Percentiles rank a stretch among this genome's conserved stretches.
These are phyloP conservation scores for Mycena haematopus DNA, from an alignment of 768 basidiomycete species.

Conservation along the genomic window DNA sequence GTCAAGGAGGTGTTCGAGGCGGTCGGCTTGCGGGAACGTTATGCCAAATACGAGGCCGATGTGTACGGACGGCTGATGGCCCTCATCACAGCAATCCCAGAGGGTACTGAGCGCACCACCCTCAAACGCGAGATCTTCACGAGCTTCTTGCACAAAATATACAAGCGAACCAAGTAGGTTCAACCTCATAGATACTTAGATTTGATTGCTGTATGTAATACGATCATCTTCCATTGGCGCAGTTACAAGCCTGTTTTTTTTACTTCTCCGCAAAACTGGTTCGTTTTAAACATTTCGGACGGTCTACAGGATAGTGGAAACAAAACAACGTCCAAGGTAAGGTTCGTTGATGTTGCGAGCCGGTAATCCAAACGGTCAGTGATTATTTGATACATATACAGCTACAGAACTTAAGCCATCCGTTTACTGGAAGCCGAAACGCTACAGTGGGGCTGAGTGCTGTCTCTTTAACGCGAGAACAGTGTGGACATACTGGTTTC, in stretches of 20 bases:
- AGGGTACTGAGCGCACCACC: slow-evolving; percentile 50
- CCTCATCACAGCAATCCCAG: slow-evolving; percentile 78
- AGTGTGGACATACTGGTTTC: slow-evolving; percentile 67
- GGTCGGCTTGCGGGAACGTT: slow-evolving; percentile 68
- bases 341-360: no score
- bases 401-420: slow-evolving; percentile 14
- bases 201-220: background rate
- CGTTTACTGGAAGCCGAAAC: slow-evolving; percentile 25
- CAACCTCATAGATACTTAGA: background rate
- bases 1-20: slow-evolving; percentile 73
- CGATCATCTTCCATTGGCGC: background rate
- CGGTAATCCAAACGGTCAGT: background rate
- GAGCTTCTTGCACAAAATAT: slow-evolving; percentile 89
- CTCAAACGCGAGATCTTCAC: slow-evolving; percentile 76
- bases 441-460: slow-evolving; percentile 9
- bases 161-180: slow-evolving; percentile 61
- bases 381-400: slow-evolving; percentile 11
- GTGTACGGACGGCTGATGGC: slow-evolving; percentile 69
- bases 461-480: background rate
- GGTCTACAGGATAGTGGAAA: no score
- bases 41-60: slow-evolving; percentile 79
- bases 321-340: background rate
- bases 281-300: no score
- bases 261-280: no score
- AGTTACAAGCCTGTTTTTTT: no score